phyloP scores from a whole-genome alignment of 306 rosid species.

The Inga oerstediana region DNA sequence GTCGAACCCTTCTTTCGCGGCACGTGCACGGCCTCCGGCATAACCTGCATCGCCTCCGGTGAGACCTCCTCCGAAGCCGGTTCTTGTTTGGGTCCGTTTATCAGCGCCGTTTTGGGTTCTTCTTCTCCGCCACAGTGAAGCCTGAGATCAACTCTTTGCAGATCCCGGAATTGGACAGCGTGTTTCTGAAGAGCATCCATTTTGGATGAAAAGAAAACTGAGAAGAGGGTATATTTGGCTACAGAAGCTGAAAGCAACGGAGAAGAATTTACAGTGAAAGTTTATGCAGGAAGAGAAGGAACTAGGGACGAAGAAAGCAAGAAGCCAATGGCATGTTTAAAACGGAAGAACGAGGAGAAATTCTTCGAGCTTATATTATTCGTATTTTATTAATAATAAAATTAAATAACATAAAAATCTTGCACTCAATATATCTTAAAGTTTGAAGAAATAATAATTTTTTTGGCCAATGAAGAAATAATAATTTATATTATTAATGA shows the following conservation, averaged over 20 bases:
- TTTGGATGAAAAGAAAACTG: background rate
- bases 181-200: slow-evolving; percentile 2
- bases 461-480: too few relatives aligned
- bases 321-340: background rate
- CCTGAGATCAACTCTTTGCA: slow-evolving; percentile 31
- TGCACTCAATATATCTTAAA: too few relatives aligned
- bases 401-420: too few relatives aligned
- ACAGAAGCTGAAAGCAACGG: background rate
- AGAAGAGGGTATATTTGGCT: background rate
- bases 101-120: background rate
- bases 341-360: background rate
- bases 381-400: background rate
- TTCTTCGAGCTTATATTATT: background rate
- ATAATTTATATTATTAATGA: too few relatives aligned
- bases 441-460: too few relatives aligned
- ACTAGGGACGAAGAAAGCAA: background rate
- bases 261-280: background rate
- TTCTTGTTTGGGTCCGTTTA: slow-evolving; percentile 51
- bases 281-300: background rate
- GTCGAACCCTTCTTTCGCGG: slow-evolving; percentile 58
- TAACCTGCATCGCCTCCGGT: slow-evolving; percentile 30
- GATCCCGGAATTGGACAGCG: background rate
- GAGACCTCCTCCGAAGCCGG: background rate
- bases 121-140: slow-evolving; percentile 1
- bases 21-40: slow-evolving; percentile 38